phyloP scores from a whole-genome alignment of 352 stramenopile species.

The Phytophthora crassamura region DNA sequence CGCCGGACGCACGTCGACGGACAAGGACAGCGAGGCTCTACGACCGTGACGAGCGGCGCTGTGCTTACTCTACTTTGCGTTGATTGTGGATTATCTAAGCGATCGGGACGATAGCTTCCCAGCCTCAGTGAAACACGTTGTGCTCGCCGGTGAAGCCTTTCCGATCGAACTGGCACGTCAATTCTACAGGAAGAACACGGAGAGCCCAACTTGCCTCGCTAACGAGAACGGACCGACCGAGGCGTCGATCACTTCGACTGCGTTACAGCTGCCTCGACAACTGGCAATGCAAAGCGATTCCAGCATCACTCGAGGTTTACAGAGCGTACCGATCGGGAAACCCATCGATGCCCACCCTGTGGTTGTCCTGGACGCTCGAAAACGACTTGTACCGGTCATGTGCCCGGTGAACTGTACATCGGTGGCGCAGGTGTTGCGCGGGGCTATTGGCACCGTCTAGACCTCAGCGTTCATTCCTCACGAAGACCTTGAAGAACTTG shows the following conservation, averaged over 20 bases:
- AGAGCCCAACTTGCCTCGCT: constrained; percentile 40
- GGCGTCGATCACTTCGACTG: constrained; percentile 58
- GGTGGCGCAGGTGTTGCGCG: constrained; percentile 65
- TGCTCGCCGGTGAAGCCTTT: constrained; percentile 55
- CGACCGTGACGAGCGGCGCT: no score
- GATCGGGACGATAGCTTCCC: constrained; percentile 38
- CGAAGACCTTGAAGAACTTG: constrained; percentile 26
- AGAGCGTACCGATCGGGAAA: constrained; percentile 63
- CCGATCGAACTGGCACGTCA: constrained; percentile 50
- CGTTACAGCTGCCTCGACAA: constrained; percentile 39
- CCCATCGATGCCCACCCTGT: constrained; percentile 56
- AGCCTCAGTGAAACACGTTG: constrained; percentile 41
- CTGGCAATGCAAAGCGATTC: constrained; percentile 21
- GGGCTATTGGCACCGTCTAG: constrained; percentile 67
- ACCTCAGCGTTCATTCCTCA: constrained; percentile 44
- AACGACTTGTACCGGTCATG: constrained; percentile 51
- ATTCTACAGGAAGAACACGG: constrained; percentile 48
- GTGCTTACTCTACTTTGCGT: no score
- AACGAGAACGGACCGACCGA: constrained; percentile 69
- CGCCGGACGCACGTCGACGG: no score
- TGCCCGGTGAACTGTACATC: constrained; percentile 74
- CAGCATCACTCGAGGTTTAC: constrained; percentile 10
- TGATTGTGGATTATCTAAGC: constrained; percentile 43
- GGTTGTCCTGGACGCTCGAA: constrained; percentile 56
- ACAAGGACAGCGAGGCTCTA: no score